Conservation (phyloP, 768 basidiomycete species). For the Solioccasus polychromus region DNA sequence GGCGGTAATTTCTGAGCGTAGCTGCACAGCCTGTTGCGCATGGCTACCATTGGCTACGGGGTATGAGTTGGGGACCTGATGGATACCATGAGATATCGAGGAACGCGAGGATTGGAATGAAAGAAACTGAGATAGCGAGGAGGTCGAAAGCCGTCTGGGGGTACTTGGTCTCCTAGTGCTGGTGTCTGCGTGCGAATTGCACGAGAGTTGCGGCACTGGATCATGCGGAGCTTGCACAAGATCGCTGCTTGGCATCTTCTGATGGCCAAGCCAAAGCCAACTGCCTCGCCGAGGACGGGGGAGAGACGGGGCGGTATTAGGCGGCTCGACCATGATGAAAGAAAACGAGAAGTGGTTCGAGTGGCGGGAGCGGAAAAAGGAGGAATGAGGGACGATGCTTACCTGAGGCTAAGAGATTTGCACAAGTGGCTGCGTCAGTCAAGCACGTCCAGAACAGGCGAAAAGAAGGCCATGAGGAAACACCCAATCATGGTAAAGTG, state of each 20-base stretch:
- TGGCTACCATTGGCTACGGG: conserved; percentile 9
- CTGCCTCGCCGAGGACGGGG: conserved; percentile 22
- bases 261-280: conserved; percentile 29
- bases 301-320: conserved; percentile 1
- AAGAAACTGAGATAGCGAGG: conserved; percentile 26
- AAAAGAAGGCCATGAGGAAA: conserved; percentile 13
- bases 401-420: conserved; percentile 30
- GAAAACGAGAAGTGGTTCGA: conserved; percentile 1
- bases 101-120: conserved; percentile 21
- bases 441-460: conserved; percentile 26
- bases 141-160: conserved; percentile 20
- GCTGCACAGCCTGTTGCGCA: conserved; percentile 1
- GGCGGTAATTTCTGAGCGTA: conserved; percentile 36
- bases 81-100: conserved; percentile 14
- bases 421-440: conserved; percentile 30
- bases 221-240: conserved; percentile 10
- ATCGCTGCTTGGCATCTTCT: conserved; percentile 21
- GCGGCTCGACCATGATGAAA: conserved; percentile 24
- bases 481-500: conserved; percentile 6
- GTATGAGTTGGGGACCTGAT: conserved; percentile 17
- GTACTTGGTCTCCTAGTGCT: conserved; percentile 18
- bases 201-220: conserved; percentile 14
- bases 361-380: background rate
- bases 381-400: conserved; percentile 18
- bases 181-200: background rate